These are phyloP conservation scores for Breynia disticha DNA, from an alignment of 441 rosid genomes.

Conservation along the genomic window DNA sequence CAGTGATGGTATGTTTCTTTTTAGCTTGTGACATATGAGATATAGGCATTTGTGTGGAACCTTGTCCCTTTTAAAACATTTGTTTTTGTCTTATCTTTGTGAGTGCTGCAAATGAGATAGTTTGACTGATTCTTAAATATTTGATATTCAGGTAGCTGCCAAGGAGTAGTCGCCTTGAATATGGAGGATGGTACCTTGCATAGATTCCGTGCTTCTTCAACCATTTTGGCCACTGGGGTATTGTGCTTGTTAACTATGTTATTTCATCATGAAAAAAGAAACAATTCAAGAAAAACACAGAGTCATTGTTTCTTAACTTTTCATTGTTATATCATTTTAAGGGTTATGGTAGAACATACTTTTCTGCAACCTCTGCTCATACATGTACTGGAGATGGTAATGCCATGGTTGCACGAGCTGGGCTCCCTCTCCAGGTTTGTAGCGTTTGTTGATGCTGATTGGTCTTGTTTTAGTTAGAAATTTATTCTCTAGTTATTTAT, in stretches of 20 bases:
- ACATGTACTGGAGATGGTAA: constrained; percentile 98
- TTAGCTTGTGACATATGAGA: background rate
- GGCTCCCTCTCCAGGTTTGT: constrained; percentile 78
- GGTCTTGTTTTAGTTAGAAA: background rate
- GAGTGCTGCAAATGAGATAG: background rate
- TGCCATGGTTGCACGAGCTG: constrained; percentile 96
- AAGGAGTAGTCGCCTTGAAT: constrained; percentile 88
- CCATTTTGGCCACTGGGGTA: constrained; percentile 96
- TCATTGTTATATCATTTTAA: constrained; percentile 20
- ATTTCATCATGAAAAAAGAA: too few species aligned
- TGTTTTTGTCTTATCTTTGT: background rate
- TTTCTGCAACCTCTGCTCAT: constrained; percentile 98
- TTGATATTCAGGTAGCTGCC: constrained; percentile 66
- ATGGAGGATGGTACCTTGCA: constrained; percentile 97
- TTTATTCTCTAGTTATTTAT: constrained; percentile 7
- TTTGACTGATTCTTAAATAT: constrained; percentile 16
- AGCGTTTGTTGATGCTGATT: constrained; percentile 13
- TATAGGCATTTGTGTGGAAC: background rate
- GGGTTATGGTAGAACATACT: constrained; percentile 95
- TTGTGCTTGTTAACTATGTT: constrained; percentile 4
- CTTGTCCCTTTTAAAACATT: background rate
- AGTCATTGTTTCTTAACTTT: background rate
- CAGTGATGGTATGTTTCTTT: constrained; percentile 56
- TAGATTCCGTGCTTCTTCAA: constrained; percentile 65
- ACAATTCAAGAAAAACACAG: too few species aligned